Percentiles rank a stretch among this genome's conserved stretches.
phyloP scores from a whole-genome alignment of 2,329 filamentous ascomycete genomes.

The Westerdykella sp. region DNA sequence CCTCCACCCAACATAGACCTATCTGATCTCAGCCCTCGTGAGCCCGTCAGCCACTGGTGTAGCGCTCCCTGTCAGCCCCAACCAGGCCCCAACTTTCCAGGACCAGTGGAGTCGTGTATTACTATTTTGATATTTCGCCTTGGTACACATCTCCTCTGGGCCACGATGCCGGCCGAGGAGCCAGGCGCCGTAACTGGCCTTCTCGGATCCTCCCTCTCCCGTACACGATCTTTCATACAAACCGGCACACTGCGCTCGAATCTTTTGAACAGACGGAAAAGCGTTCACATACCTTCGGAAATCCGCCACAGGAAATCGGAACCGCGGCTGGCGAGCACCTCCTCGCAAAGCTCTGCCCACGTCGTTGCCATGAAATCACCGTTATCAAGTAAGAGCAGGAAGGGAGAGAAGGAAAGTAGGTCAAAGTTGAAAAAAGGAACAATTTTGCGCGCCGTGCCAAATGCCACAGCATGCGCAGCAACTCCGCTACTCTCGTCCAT shows the following conservation, averaged over 20 bases:
- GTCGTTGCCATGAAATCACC: not conserved
- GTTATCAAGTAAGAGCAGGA: not conserved
- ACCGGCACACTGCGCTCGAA: not conserved
- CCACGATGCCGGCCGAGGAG: not conserved
- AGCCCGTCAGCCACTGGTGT: not conserved
- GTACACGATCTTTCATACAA: not conserved
- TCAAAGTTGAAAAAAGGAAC: slow-evolving; percentile 22
- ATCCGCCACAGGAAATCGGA: not conserved
- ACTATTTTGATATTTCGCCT: not conserved
- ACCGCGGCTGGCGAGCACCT: not conserved
- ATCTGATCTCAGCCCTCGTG: not conserved
- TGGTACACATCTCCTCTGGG: not conserved
- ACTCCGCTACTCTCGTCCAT: slow-evolving; percentile 14
- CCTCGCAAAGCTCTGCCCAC: not conserved
- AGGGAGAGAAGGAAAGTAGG: not conserved
- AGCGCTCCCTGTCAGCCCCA: not conserved
- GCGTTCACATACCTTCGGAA: not conserved
- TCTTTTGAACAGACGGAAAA: not conserved
- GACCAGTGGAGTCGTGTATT: not conserved
- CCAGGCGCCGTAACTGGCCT: not conserved
- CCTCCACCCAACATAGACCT: too few relatives aligned
- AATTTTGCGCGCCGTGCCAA: slow-evolving; percentile 34
- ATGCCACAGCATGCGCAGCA: slow-evolving; percentile 14
- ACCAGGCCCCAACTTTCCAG: not conserved
- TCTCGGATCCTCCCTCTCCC: not conserved